Evolutionary conservation across 2,329 filamentous ascomycete species (phyloP).

Genomic region (Penicillium sp.): DNA sequence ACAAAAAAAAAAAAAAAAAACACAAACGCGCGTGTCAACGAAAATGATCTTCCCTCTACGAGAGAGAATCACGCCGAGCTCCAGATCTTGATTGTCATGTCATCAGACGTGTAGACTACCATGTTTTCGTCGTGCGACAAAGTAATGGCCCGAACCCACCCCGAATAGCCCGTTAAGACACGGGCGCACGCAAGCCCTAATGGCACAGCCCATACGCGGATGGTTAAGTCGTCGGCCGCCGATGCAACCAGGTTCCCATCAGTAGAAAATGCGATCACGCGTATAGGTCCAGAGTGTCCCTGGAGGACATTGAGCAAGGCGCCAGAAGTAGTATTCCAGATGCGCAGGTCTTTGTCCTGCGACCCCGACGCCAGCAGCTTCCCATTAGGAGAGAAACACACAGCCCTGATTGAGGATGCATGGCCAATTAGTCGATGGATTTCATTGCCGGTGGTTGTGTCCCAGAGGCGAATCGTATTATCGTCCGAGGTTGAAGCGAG

Average conservation of each 20-base stretch:
- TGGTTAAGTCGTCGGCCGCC: slow-evolving; percentile 9
- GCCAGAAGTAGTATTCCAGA: slow-evolving; percentile 9
- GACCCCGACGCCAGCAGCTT: slow-evolving; percentile 4
- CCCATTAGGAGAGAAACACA: slow-evolving; percentile 7
- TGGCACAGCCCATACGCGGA: slow-evolving; percentile 5
- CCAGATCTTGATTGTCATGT: slow-evolving; percentile 14
- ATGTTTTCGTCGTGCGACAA: not conserved
- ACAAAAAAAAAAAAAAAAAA: not conserved
- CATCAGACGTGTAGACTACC: slow-evolving; percentile 8
- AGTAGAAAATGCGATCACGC: not conserved
- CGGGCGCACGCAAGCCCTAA: not conserved
- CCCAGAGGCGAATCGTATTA: slow-evolving; percentile 6
- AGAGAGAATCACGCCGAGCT: not conserved
- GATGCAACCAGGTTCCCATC: slow-evolving; percentile 6
- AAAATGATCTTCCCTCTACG: not conserved
- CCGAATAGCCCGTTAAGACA: slow-evolving; percentile 6
- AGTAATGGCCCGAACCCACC: slow-evolving; percentile 7
- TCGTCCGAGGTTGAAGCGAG: slow-evolving; percentile 9
- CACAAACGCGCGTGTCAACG: not conserved
- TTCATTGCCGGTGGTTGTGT: not conserved
- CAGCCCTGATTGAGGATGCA: slow-evolving; percentile 2
- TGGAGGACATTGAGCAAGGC: not conserved
- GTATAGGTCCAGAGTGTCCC: slow-evolving; percentile 6
- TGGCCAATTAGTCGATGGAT: not conserved
- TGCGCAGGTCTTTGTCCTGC: slow-evolving; percentile 6